Base-by-base conservation (phyloP, 805 yeast species). In the Ogataea allantospora region DNA sequence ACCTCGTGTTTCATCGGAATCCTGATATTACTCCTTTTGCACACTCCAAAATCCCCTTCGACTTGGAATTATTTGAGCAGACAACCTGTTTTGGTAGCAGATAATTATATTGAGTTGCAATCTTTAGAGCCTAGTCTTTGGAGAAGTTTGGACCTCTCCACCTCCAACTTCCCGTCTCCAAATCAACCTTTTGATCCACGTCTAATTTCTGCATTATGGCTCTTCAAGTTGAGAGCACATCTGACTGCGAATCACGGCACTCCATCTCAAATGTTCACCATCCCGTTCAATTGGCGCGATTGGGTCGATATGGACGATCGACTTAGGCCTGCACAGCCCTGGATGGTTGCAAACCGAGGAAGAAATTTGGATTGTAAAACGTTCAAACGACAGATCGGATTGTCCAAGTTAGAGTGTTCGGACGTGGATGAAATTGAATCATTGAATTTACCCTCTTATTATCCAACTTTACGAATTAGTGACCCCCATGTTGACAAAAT, bases 201-300 rank as follows among this genome's bases (percentile, higher is more conserved):
- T 12, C 33, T 51, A 16, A 40, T 48, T 4, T 32, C 49, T 0
- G 47, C 54, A 1, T 24, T 54, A 20, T 47, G 51, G 44, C 26
- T 48, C 17, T 47, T 40, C 29, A 33, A 35, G 24, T 24, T 46
- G 6, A 33, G 45, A 18, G 25, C 40, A 17, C 50, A 50, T 22
- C 16, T 46, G 3, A 25, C 28, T 3, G 24, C 39, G 2, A 38
- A 43, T 18, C 12, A 31, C 5, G 40, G 33, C 2, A n/a, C 13
- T 11, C 10, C 30, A n/a, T 21, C 33, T 27, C 30, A 42, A 6
- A 27, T 42, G n/a, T 52, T 55, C 26, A 35, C 25, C 7, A 33
- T 61, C 2, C 54, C 57, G 0, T 61, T 61, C 36, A 43, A 43
- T 13, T 61, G 66, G 66, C 36, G 43, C 12, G 59, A 59, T 24